Evolutionary conservation across 2,329 filamentous ascomycete genomes (phyloP).

Genomic region (Fusarium paranaense): DNA sequence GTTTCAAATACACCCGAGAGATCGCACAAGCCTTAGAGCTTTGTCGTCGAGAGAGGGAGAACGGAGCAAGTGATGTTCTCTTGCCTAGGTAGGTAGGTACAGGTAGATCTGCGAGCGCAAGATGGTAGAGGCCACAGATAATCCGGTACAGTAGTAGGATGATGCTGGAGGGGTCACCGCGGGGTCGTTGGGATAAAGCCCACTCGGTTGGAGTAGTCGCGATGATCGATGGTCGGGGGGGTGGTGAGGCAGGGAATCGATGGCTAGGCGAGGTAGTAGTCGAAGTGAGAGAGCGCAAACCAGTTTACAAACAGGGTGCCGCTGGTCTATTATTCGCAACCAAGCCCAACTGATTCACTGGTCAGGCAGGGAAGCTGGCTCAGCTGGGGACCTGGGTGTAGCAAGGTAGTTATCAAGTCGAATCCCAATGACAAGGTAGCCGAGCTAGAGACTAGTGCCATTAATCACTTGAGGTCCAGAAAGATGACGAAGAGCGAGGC

Average conservation of each 20-base stretch:
- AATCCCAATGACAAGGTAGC: slow-evolving; percentile 44
- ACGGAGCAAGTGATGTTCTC: slow-evolving; percentile 2
- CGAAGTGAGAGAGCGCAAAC: slow-evolving; percentile 39
- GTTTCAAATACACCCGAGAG: slow-evolving; percentile 31
- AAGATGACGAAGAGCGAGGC: slow-evolving; percentile 46
- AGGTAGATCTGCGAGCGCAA: slow-evolving; percentile 11
- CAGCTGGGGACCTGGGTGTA: slow-evolving; percentile 43
- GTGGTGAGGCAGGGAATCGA: slow-evolving; percentile 42
- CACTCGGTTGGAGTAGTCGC: slow-evolving; percentile 39
- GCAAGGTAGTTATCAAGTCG: slow-evolving; percentile 46
- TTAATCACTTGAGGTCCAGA: slow-evolving; percentile 45
- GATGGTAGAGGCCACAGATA: slow-evolving; percentile 14
- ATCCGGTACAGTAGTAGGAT: slow-evolving; percentile 11
- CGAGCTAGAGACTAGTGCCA: slow-evolving; percentile 44
- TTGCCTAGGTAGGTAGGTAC: background rate
- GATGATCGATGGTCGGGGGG: slow-evolving; percentile 43
- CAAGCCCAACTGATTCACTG: slow-evolving; percentile 42
- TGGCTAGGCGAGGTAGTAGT: slow-evolving; percentile 41
- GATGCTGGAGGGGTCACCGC: slow-evolving; percentile 43
- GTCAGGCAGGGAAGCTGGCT: slow-evolving; percentile 46
- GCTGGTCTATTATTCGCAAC: slow-evolving; percentile 45
- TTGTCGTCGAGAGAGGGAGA: slow-evolving; percentile 11
- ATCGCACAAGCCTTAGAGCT: slow-evolving; percentile 17
- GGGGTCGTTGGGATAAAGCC: slow-evolving; percentile 41
- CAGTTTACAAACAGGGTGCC: slow-evolving; percentile 43